phyloP scores from a whole-genome alignment of 768 basidiomycete species.

The Calocybe gangraenosa region DNA sequence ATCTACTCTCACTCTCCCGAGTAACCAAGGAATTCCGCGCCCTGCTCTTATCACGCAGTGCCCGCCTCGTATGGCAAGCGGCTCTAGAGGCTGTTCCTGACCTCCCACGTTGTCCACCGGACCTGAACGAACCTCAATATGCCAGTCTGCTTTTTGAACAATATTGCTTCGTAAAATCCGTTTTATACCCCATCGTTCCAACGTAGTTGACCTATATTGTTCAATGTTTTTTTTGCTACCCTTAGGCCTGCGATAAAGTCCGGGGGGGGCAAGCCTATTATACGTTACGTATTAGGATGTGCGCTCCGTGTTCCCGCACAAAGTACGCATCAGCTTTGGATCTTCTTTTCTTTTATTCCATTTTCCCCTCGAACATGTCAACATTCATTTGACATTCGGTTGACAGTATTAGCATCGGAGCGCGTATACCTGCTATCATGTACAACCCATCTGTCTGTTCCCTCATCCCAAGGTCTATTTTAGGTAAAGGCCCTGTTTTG shows the following conservation, averaged over 20 bases:
- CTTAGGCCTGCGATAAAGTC: neutral
- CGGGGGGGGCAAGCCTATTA: neutral
- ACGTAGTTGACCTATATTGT: neutral
- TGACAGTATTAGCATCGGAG: too few relatives aligned
- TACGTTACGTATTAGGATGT: neutral
- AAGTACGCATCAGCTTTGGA: neutral
- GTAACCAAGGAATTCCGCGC: constrained; percentile 4
- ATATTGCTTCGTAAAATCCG: neutral
- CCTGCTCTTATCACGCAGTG: constrained; percentile 5
- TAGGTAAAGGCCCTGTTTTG: too few relatives aligned
- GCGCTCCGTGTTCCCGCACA: neutral
- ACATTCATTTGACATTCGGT: too few relatives aligned
- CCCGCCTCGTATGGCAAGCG: constrained; percentile 5
- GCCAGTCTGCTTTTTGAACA: constrained; percentile 5
- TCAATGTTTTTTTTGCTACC: neutral
- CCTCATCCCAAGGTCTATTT: too few relatives aligned
- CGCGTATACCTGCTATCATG: too few relatives aligned
- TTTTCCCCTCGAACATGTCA: too few relatives aligned
- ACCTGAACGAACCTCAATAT: constrained; percentile 8
- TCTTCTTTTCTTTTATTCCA: too few relatives aligned
- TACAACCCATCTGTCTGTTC: too few relatives aligned
- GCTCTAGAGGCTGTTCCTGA: neutral
- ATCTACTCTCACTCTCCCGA: neutral
- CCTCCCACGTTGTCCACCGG: neutral
- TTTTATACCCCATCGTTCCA: too few relatives aligned